Evolutionary conservation across 352 stramenopile genomes (phyloP), one percentile per base, ranked within the genome.

Genomic region (Globisporangium paroecandrum): DNA sequence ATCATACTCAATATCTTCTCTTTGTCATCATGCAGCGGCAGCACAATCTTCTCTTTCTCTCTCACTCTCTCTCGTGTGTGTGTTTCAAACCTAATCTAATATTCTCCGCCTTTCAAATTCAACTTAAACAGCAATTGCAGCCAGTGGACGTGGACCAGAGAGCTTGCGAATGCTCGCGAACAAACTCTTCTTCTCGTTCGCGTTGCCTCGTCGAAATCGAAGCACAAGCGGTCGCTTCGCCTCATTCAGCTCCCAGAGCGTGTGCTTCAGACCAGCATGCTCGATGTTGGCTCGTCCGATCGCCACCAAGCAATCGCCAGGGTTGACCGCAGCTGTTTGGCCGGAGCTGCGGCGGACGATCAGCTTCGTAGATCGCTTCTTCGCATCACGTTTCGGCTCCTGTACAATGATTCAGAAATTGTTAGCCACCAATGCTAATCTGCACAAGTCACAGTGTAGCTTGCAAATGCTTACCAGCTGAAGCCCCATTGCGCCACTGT

Each of bases 241-340:
- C 56, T 92, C 88, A 51, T 93, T 93, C 43, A 96, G 67, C 57
- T 86, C 85, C 88, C 88, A 96, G 24, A 96, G 56, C 34, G 88
- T 94, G 68, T 94, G 88, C 72, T 93, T 92, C 3, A 96, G 73
- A 15, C 88, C 88, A 34, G 88, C 87, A 58, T 94, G 82, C 69
- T 96, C 88, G 32, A 94, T 91, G 64, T 94, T 93, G 3, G 81
- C 83, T 38, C 81, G 87, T n/a, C 86, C 82, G 43, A 96, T 93
- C 8, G 81, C 83, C 43, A 94, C 85, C 34, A 96, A 76, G 58
- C 81, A 87, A 66, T 96, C 88, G 15, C 86, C 86, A n/a, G 85
- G 85, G 49, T 89, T 93, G 32, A 96, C 88, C 6, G 83, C 76
- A 24, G 85, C 84, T 2, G 83, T 69, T 71, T 94, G 87, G 1